Evolutionary conservation across 208 protist genomes (phyloP), one percentile per base, ranked within the genome.

Genomic region (Leishmania tarentolae): DNA sequence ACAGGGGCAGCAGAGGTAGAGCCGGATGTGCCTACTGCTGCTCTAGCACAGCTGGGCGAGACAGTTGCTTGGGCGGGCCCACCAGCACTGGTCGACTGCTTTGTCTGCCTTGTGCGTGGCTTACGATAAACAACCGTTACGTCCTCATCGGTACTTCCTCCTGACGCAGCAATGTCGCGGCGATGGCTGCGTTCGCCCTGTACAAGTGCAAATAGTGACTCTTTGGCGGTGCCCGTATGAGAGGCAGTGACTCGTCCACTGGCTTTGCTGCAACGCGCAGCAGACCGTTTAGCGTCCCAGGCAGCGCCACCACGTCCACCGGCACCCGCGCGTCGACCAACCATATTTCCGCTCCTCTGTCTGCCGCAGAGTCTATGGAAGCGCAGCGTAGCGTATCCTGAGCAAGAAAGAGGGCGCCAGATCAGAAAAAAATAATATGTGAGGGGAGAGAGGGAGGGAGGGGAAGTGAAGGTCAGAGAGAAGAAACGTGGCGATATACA

Each of bases 91-190:
- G n/a, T 77, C 8, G 50, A 42, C 8, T 50, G 44, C 37, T 46
- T 73, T 5, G 70, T 56, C 50, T 21, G 44, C 24, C 71, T 73
- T 2, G 79, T 79, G 78, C 65, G 42, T 68, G 77, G 79, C 61
- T 80, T 79, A 73, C 77, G 81, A 65, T 87, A 90, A 35, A 90
- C 31, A 57, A 90, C 63, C 37, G 75, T 87, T 28, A 90, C 86
- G 4, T 87, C 86, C n/a, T 83, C 80, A 21, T 83, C 86, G 15
- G 52, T 63, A 50, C 37, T 52, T 78, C 19, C 53, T n/a, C n/a
- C 40, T 28, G 61, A 6, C n/a, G 53, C 19, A 6, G 56, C 56
- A 42, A 7, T 74, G 66, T 4, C 28, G 71, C 47, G 61, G 28
- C 75, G 75, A 31, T 61, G 69, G 35, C 46, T 47, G 72, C 79